These are phyloP conservation scores for Nymphaea thermarum DNA, from an alignment of 164 flowering plant genomes.

Conservation along the genomic window DNA sequence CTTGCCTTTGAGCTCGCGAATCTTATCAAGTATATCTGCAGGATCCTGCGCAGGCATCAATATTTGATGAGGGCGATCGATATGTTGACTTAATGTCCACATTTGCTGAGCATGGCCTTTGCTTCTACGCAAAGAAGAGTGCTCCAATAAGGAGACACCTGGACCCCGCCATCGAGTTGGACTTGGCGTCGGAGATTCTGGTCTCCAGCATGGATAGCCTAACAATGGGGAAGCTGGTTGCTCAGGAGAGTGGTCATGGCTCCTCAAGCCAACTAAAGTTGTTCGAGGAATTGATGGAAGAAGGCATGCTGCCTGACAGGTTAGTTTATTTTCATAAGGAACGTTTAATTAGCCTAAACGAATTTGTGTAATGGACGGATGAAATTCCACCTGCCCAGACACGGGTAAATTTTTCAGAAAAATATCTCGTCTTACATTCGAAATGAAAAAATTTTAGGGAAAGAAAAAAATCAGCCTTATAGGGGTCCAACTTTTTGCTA, in stretches of 20 bases:
- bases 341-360: too few species aligned
- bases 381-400: too few species aligned
- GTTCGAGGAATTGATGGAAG: too few species aligned
- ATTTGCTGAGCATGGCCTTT: conserved; percentile 63
- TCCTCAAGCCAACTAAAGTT: background rate
- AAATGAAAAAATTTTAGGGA: too few species aligned
- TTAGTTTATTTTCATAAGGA: too few species aligned
- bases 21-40: conserved; percentile 16
- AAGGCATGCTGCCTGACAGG: too few species aligned
- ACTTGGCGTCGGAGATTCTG: conserved; percentile 48
- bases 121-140: conserved; percentile 41
- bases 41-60: conserved; percentile 30
- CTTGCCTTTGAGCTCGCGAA: background rate
- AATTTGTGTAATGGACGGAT: too few species aligned
- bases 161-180: conserved; percentile 17
- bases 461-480: too few species aligned
- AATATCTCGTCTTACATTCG: too few species aligned
- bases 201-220: conserved; percentile 28
- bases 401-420: too few species aligned
- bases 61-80: conserved; percentile 27
- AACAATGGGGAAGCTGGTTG: conserved; percentile 33
- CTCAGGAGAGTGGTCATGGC: conserved; percentile 11
- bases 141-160: conserved; percentile 18
- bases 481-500: too few species aligned
- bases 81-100: conserved; percentile 32